Evolutionary conservation across 192 early-diverging fungal species (phyloP), one percentile per base, ranked within the genome.

Genomic region (Backusella tuberculispora): DNA sequence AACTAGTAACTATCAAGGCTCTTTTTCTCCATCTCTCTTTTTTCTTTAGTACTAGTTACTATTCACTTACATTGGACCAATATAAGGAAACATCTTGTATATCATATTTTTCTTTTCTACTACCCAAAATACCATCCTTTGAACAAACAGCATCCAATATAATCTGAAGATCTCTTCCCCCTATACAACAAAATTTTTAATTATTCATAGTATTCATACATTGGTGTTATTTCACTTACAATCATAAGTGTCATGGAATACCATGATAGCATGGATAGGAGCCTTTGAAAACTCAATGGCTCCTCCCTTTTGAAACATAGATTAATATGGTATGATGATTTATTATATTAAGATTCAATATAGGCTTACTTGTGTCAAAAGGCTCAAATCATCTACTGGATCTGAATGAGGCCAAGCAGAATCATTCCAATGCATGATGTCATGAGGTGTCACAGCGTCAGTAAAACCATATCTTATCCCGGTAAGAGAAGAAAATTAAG

Each of bases 81-180:
- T 91, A 97, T n/a, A 97, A 72, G 3, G 95, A 95, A 3, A 91
- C 80, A 63, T 76, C 80, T 74, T 91, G 89, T 26, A 71, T 74
- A 8, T 53, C 70, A 17, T 76, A 66, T 29, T 85, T 77, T 13
- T 46, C 69, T 76, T 84, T 85, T 43, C 80, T 80, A 9, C 85
- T 87, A 15, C 91, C 91, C 17, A 91, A 45, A 19, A 76, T 79
- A 4, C 90, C 94, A 46, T 86, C 79, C 74, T 87, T 68, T 42
- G 87, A 85, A 34, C 83, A 81, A 37, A 95, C 81, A 1, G 94
- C 82, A 56, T 98, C 96, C 66, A 90, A 83, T 48, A 86, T 87
- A 1, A 96, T 81, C 78, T 97, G 95, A 68, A 95, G 76, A 74
- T 96, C 96, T 45, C 92, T 88, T 38, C 95, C 96, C 93, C 92